phyloP scores from a whole-genome alignment of 2,329 filamentous ascomycete species.

The Plenodomus lindquistii region DNA sequence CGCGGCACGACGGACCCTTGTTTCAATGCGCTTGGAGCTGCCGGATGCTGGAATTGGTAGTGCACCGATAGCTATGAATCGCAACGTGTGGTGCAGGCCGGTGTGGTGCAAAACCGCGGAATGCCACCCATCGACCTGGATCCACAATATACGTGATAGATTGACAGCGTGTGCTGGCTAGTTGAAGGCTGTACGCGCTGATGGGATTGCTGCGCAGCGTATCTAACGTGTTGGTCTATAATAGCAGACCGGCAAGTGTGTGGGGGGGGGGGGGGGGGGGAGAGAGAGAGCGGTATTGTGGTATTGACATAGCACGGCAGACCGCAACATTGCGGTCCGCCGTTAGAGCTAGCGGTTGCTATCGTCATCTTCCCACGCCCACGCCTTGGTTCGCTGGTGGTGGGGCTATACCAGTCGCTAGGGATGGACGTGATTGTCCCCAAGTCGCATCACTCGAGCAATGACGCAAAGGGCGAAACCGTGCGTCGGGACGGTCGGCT shows the following conservation, averaged over 20 bases:
- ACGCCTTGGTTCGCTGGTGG: conserved; percentile 17
- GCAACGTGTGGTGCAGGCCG: conserved; percentile 33
- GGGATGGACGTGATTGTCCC: conserved; percentile 5
- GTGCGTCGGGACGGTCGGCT: conserved; percentile 8
- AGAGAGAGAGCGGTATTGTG: conserved; percentile 1
- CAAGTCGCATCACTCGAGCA: background rate
- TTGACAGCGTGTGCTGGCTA: conserved; percentile 24
- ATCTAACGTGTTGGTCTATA: background rate
- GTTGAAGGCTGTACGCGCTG: conserved; percentile 4
- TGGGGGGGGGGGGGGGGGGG: conserved; percentile 1
- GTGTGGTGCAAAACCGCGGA: conserved; percentile 16
- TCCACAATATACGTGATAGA: conserved; percentile 27
- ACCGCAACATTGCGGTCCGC: conserved; percentile 2
- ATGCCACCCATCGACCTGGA: conserved; percentile 18
- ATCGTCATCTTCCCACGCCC: conserved; percentile 19
- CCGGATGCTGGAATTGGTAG: conserved; percentile 19
- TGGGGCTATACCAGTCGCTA: conserved; percentile 11
- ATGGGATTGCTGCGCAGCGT: background rate
- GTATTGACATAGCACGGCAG: conserved; percentile 4
- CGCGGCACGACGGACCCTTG: conserved; percentile 33
- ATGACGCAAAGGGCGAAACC: conserved; percentile 2
- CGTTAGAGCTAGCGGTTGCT: conserved; percentile 11
- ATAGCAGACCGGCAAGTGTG: too few species aligned
- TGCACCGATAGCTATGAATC: conserved; percentile 25
- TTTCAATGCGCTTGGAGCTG: conserved; percentile 23